Conservation (phyloP, 495 filamentous ascomycete species). For the Astrocystis sublimbata region DNA sequence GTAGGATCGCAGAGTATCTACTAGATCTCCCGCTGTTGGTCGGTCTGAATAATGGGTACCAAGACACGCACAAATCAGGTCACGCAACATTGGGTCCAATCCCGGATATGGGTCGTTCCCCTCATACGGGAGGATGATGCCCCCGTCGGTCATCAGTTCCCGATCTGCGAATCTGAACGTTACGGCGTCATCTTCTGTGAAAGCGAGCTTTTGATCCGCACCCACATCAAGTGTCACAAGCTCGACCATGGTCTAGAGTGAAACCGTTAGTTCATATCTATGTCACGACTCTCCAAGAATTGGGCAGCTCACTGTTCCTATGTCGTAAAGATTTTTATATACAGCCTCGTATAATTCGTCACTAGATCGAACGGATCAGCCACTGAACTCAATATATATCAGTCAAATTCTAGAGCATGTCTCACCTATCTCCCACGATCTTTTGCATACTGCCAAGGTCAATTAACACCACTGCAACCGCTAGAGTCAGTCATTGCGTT, state of each 20-base stretch:
- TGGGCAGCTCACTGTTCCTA: background rate
- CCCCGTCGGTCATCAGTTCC: background rate
- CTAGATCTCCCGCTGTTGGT: background rate
- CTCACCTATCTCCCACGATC: background rate
- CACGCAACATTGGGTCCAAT: background rate
- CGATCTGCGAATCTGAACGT: background rate
- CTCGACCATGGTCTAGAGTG: background rate
- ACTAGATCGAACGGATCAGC: too few relatives aligned
- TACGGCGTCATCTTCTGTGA: too few relatives aligned
- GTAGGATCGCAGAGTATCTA: background rate
- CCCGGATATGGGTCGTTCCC: background rate
- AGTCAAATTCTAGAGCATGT: background rate
- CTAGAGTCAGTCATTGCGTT: too few relatives aligned
- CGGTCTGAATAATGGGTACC: background rate
- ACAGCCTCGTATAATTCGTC: background rate
- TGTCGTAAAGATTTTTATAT: background rate
- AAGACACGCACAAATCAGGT: constrained; percentile 2
- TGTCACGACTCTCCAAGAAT: background rate
- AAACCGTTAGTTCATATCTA: background rate
- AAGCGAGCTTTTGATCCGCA: too few relatives aligned
- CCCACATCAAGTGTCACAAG: background rate
- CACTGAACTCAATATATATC: background rate
- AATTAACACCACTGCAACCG: background rate
- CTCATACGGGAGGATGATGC: background rate
- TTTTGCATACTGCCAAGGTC: background rate